Percentiles rank a stretch among this genome's conserved stretches.
These are phyloP conservation scores for Neurospora discreta DNA, from an alignment of 495 filamentous ascomycete species.

Conservation along the genomic window DNA sequence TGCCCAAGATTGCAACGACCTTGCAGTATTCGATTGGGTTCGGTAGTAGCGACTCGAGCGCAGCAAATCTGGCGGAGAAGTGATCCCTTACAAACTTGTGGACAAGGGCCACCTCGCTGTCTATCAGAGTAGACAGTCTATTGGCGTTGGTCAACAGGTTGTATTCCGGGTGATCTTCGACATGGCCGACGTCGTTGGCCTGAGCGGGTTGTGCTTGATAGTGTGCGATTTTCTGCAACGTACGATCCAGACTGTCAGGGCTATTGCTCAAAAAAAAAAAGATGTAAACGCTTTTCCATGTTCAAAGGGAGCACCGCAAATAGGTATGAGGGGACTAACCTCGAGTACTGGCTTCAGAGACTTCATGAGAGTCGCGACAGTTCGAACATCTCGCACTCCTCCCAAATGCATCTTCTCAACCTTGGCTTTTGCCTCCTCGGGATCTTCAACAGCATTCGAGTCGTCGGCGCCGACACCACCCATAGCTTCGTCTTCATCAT, in stretches of 20 bases:
- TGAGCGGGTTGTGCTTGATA: constrained; percentile 60
- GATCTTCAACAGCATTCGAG: constrained; percentile 44
- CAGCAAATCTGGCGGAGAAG: constrained; percentile 87
- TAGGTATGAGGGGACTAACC: constrained; percentile 42
- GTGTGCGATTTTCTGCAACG: constrained; percentile 59
- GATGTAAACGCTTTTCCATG: constrained; percentile 38
- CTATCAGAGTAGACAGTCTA: constrained; percentile 75
- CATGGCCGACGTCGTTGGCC: constrained; percentile 53
- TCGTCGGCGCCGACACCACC: constrained; percentile 30
- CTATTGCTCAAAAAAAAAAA: constrained; percentile 29
- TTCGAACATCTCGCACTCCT: constrained; percentile 59
- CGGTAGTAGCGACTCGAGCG: constrained; percentile 87
- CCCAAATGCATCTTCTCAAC: constrained; percentile 71
- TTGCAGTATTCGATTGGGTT: constrained; percentile 94
- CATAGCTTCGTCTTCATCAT: constrained; percentile 46
- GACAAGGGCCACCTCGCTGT: constrained; percentile 81
- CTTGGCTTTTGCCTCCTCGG: constrained; percentile 58
- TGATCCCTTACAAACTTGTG: constrained; percentile 95
- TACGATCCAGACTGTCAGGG: constrained; percentile 48
- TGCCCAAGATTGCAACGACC: constrained; percentile 84
- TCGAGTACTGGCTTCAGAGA: constrained; percentile 64
- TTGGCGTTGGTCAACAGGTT: constrained; percentile 74
- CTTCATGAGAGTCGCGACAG: constrained; percentile 66
- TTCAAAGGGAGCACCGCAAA: constrained; percentile 4
- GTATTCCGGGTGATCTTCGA: constrained; percentile 83